These are phyloP conservation scores for Pseudocercospora fijiensis DNA, from an alignment of 2,329 filamentous ascomycete genomes.

Conservation along the genomic window DNA sequence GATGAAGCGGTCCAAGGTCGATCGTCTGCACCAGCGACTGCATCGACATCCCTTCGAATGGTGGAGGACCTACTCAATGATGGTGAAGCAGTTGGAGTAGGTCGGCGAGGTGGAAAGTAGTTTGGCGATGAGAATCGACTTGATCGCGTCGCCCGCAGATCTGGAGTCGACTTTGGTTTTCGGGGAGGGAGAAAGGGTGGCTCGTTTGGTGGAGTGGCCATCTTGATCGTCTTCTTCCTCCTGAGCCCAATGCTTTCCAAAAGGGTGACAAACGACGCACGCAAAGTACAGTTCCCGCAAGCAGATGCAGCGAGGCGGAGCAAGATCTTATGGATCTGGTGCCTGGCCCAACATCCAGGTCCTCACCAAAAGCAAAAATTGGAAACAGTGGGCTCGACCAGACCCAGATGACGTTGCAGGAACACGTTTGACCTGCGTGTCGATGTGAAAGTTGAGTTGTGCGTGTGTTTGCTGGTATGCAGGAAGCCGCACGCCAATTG, in stretches of 20 bases:
- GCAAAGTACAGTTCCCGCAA: slow-evolving; percentile 2
- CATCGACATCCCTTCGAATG: slow-evolving; percentile 1
- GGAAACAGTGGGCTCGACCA: slow-evolving; percentile 8
- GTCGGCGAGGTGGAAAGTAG: slow-evolving; percentile 21
- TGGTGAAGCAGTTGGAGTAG: slow-evolving; percentile 8
- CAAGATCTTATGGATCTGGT: slow-evolving; percentile 11
- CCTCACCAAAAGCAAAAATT: slow-evolving; percentile 9
- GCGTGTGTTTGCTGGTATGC: slow-evolving; percentile 18
- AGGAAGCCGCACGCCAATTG: slow-evolving; percentile 12
- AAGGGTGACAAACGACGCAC: not conserved
- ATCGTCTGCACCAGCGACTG: slow-evolving; percentile 12
- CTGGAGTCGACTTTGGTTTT: slow-evolving; percentile 23
- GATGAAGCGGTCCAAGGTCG: slow-evolving; percentile 17
- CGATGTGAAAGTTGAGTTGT: slow-evolving; percentile 4
- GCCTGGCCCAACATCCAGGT: slow-evolving; percentile 4
- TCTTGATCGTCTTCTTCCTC: slow-evolving; percentile 6
- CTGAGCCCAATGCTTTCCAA: not conserved
- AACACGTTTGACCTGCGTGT: slow-evolving; percentile 15
- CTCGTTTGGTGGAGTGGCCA: slow-evolving; percentile 8
- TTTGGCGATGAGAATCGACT: slow-evolving; percentile 16
- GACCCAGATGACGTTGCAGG: slow-evolving; percentile 5
- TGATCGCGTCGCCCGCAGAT: slow-evolving; percentile 17
- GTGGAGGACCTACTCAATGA: not conserved
- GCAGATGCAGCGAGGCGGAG: slow-evolving; percentile 10
- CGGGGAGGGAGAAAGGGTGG: slow-evolving; percentile 10